These are phyloP conservation scores for Aspergillus ellipticus DNA, from an alignment of 495 filamentous ascomycete genomes.

Conservation along the genomic window DNA sequence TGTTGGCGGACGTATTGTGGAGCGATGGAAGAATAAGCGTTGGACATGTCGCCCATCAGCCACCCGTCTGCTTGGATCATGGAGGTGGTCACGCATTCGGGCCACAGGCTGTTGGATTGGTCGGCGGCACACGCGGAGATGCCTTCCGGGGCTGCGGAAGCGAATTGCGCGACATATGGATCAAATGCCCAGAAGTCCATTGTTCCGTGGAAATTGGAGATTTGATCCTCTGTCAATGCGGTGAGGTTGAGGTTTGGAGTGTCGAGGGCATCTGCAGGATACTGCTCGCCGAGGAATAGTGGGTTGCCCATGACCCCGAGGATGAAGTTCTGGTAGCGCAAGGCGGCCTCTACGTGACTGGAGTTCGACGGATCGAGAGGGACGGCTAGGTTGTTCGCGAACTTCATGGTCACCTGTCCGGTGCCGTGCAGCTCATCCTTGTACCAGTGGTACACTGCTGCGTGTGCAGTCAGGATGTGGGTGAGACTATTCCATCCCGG, in stretches of 20 bases:
- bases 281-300: slow-evolving; percentile 39
- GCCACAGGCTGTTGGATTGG: slow-evolving; percentile 26
- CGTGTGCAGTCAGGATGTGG: slow-evolving; percentile 37
- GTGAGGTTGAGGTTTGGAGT: slow-evolving; percentile 21
- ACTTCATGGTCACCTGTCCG: slow-evolving; percentile 38
- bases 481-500: slow-evolving; percentile 29
- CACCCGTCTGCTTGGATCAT: slow-evolving; percentile 33
- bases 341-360: slow-evolving; percentile 32
- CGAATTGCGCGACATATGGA: slow-evolving; percentile 43
- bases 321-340: slow-evolving; percentile 38
- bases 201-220: slow-evolving; percentile 31
- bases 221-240: slow-evolving; percentile 30
- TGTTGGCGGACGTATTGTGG: slow-evolving; percentile 41
- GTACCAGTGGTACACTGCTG: slow-evolving; percentile 39
- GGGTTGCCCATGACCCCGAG: slow-evolving; percentile 39
- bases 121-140: slow-evolving; percentile 34
- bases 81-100: slow-evolving; percentile 38
- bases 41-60: slow-evolving; percentile 40
- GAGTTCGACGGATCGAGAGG: slow-evolving; percentile 32
- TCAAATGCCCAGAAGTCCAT: slow-evolving; percentile 46
- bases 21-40: slow-evolving; percentile 39
- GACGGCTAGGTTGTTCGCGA: slow-evolving; percentile 41
- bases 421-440: slow-evolving; percentile 35
- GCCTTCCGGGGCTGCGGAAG: slow-evolving; percentile 32
- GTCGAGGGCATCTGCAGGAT: slow-evolving; percentile 31